Percentiles rank a stretch among this genome's conserved stretches.
Evolutionary conservation across 2,329 filamentous ascomycete genomes (phyloP).

Genomic region (Zopfia rhizophila): DNA sequence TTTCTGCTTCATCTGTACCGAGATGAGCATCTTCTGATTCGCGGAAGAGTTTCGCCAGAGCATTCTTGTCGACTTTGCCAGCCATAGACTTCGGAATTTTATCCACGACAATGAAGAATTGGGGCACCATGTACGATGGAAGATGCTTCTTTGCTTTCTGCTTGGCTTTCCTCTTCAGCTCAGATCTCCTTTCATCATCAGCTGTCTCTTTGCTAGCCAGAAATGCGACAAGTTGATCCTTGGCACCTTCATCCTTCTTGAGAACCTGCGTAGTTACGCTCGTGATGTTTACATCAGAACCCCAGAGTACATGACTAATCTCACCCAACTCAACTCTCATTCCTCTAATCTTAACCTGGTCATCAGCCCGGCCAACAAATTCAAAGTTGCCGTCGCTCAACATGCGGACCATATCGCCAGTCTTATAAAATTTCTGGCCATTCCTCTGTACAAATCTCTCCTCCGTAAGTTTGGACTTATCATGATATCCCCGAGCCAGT

Average conservation of each 20-base stretch:
- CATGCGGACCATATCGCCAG: constrained; percentile 52
- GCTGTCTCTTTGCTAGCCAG: constrained; percentile 22
- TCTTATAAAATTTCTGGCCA: constrained; percentile 50
- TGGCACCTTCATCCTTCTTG: constrained; percentile 33
- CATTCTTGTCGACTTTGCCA: constrained; percentile 53
- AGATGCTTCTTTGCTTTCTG: constrained; percentile 32
- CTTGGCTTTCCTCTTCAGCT: constrained; percentile 32
- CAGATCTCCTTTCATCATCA: constrained; percentile 15
- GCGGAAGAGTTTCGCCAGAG: constrained; percentile 42
- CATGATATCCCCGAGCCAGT: constrained; percentile 57
- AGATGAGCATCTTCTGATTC: constrained; percentile 20
- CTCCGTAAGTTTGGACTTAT: constrained; percentile 43
- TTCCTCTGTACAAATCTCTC: constrained; percentile 42
- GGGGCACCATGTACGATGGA: constrained; percentile 52
- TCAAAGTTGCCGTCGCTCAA: constrained; percentile 51
- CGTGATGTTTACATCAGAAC: constrained; percentile 30
- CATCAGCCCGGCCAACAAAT: constrained; percentile 51
- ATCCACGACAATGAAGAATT: constrained; percentile 46
- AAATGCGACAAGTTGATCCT: constrained; percentile 51
- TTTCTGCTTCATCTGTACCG: constrained; percentile 6
- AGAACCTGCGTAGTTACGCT: constrained; percentile 45
- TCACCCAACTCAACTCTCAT: constrained; percentile 52
- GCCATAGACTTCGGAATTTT: constrained; percentile 50
- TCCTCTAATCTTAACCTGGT: constrained; percentile 54
- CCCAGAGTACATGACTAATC: constrained; percentile 45